Evolutionary conservation across 805 yeast genomes (phyloP).

Genomic region (Monosporozyma aerobia): DNA sequence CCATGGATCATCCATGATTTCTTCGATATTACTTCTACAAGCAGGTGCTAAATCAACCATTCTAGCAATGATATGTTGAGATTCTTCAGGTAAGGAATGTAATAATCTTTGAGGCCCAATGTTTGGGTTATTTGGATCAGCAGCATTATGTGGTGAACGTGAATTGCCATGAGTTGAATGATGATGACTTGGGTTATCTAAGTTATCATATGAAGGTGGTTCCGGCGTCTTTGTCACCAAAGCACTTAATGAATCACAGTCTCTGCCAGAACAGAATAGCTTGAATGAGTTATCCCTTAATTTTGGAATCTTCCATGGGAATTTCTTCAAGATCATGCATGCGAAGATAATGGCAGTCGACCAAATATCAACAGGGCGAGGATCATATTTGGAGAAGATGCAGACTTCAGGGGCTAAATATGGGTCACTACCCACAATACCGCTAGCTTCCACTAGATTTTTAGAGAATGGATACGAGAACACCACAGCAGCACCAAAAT

Average conservation of each 20-base stretch:
- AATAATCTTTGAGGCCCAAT: constrained; percentile 66
- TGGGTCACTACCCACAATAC: constrained; percentile 84
- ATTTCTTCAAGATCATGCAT: constrained; percentile 84
- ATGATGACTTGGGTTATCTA: not conserved
- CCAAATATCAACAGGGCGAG: constrained; percentile 92
- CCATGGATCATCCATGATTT: constrained; percentile 68
- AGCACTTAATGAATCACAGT: constrained; percentile 58
- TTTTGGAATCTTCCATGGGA: constrained; percentile 93
- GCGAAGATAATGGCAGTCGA: constrained; percentile 84
- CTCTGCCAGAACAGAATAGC: constrained; percentile 65
- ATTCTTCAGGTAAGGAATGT: constrained; percentile 61
- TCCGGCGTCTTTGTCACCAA: constrained; percentile 47
- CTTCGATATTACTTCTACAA: constrained; percentile 72
- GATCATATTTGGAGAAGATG: constrained; percentile 74
- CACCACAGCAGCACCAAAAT: constrained; percentile 89
- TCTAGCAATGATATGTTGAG: constrained; percentile 55
- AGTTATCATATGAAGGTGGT: constrained; percentile 32
- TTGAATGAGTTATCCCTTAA: constrained; percentile 73
- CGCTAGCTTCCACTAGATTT: constrained; percentile 64
- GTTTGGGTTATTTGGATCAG: constrained; percentile 50
- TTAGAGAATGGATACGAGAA: constrained; percentile 79
- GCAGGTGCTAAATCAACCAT: constrained; percentile 86
- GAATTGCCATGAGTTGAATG: constrained; percentile 4
- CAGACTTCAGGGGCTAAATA: constrained; percentile 88
- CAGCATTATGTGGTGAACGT: constrained; percentile 20